Percentiles rank a stretch among this genome's conserved stretches.
phyloP scores from a whole-genome alignment of 2,329 filamentous ascomycete species.

The Arthrobotrys entomopaga region DNA sequence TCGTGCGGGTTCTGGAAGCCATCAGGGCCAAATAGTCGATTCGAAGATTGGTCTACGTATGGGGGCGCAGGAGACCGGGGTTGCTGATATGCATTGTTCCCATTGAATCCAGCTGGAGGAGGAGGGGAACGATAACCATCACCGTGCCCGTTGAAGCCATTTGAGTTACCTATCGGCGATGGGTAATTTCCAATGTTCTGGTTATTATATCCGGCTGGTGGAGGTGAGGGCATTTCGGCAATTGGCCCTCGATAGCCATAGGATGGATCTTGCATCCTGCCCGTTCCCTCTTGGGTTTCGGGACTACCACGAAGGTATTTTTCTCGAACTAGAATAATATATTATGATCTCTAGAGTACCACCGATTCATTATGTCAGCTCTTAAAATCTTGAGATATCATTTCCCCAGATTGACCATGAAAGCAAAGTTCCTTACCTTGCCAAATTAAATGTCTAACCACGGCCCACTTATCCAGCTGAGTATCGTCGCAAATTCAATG shows the following conservation, averaged over 20 bases:
- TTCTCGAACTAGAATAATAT: too few relatives aligned
- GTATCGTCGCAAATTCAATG: too few relatives aligned
- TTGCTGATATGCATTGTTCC: slow-evolving; percentile 9
- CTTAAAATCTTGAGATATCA: too few relatives aligned
- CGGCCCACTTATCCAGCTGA: too few relatives aligned
- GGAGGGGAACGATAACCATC: slow-evolving; percentile 7
- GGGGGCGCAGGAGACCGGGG: slow-evolving; percentile 7
- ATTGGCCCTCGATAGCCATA: neutral
- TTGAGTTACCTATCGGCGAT: neutral
- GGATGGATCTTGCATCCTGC: neutral
- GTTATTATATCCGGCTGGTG: neutral
- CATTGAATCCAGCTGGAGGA: too few relatives aligned
- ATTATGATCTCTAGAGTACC: too few relatives aligned
- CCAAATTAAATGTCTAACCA: too few relatives aligned
- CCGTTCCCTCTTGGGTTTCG: slow-evolving; percentile 8
- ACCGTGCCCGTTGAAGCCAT: neutral
- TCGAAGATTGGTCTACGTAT: neutral
- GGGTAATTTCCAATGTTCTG: neutral
- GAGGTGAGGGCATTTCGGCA: neutral
- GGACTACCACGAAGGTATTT: too few relatives aligned
- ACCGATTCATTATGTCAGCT: too few relatives aligned
- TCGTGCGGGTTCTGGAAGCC: neutral
- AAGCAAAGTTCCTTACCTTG: neutral
- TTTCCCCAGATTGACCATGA: neutral
- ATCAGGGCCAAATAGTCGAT: slow-evolving; percentile 5